Evolutionary conservation across 306 rosid species (phyloP), one percentile per base, ranked within the genome.

Genomic region (Sicyos baderoa): DNA sequence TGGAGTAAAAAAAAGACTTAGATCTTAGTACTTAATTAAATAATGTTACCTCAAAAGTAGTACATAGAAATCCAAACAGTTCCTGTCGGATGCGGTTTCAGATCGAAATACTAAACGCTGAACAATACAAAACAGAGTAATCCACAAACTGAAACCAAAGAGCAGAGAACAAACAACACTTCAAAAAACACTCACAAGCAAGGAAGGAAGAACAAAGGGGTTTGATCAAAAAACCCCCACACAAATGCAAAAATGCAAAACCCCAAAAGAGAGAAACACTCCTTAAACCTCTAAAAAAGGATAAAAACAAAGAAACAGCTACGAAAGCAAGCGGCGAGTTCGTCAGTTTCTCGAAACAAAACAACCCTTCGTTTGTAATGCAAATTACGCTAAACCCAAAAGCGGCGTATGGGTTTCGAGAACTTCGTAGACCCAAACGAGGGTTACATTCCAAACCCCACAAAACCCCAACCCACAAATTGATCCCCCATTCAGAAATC

Each of bases 21-120:
- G 68, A 78, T 75, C 76, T 66, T 32, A 16, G 51, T 61, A 63
- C 70, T 17, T 78, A 22, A 42, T 23, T 29, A 45, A 72, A 48
- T 42, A 63, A 60, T 70, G 32, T 51, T 32, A 79, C 74, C 79
- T 58, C 45, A 49, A 75, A 53, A 77, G 57, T 17, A 64, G 22
- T 63, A 45, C 18, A 72, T 17, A 70, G 70, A 75, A 74, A 72
- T 45, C 74, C 82, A 61, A 61, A 69, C 72, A 53, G 72, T 48
- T 54, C 72, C 70, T 64, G 70, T 74, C 71, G 66, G 58, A 72
- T n/a, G n/a, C 74, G 12, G 72, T 82, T 72, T 68, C 66, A 86
- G 95, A 92, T 92, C 97, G 79, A 82, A 81, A 51, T 72, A 76
- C 55, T 72, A 44, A 65, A 65, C 35, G 68, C 85, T 74, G 74